Conservation (phyloP, 2,329 filamentous ascomycete genomes). For the Remersonia thermophila region DNA sequence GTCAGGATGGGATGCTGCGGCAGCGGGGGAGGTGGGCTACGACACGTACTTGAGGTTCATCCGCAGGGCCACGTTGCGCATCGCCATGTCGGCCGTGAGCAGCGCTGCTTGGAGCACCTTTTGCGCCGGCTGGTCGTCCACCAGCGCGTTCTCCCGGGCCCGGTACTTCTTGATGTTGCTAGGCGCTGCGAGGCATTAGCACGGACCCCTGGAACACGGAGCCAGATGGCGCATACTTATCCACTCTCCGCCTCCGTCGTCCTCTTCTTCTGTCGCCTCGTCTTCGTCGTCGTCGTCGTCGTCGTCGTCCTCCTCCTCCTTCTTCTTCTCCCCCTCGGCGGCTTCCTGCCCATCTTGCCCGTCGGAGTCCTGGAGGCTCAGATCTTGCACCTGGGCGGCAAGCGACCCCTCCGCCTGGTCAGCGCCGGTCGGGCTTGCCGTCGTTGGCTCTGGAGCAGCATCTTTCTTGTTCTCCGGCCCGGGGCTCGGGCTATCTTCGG, state of each 20-base stretch:
- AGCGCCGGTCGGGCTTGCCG: slow-evolving; percentile 1
- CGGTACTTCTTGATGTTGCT: slow-evolving; percentile 81
- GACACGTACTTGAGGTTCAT: slow-evolving; percentile 58
- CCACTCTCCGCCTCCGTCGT: slow-evolving; percentile 17
- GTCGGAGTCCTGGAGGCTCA: slow-evolving; percentile 13
- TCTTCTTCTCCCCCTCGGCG: slow-evolving; percentile 10
- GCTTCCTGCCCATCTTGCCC: not conserved
- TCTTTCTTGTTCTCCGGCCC: slow-evolving; percentile 11
- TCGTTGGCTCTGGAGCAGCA: slow-evolving; percentile 1
- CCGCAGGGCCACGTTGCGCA: slow-evolving; percentile 92
- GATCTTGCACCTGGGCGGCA: slow-evolving; percentile 15
- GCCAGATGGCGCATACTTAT: slow-evolving; percentile 14
- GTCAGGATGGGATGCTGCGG: slow-evolving; percentile 5
- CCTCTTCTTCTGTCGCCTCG: slow-evolving; percentile 11
- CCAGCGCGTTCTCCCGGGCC: slow-evolving; percentile 45
- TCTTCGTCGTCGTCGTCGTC: slow-evolving; percentile 15
- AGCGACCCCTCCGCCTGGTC: slow-evolving; percentile 8
- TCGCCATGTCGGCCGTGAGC: slow-evolving; percentile 89
- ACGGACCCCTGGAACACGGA: too few species aligned
- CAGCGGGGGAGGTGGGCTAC: not conserved
- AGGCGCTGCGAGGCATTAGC: slow-evolving; percentile 39
- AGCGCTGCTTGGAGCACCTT: slow-evolving; percentile 74
- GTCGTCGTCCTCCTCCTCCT: slow-evolving; percentile 16
- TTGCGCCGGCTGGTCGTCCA: slow-evolving; percentile 38
- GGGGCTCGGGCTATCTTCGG: not conserved